These are phyloP conservation scores for Enterospora canceri DNA, from an alignment of 371 early-diverging fungal genomes.

Conservation along the genomic window DNA sequence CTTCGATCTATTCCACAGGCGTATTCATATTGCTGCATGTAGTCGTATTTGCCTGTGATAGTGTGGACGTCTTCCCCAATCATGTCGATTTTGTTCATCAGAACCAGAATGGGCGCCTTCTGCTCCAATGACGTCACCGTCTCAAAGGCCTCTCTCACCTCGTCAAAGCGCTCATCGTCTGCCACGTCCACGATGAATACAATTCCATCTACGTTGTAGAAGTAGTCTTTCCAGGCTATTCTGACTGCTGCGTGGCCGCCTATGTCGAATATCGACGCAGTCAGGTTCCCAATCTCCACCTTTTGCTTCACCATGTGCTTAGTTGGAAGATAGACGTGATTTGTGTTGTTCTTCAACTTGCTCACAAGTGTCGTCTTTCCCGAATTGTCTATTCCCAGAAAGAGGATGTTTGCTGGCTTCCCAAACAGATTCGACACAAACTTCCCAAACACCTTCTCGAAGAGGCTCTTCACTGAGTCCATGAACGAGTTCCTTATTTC, in stretches of 20 bases:
- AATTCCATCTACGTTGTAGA: constrained; percentile 54
- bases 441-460: constrained; percentile 32
- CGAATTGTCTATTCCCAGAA: constrained; percentile 96
- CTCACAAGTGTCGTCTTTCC: constrained; percentile 96
- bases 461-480: constrained; percentile 21
- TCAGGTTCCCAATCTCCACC: constrained; percentile 56
- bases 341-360: constrained; percentile 91
- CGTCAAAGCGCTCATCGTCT: constrained; percentile 47
- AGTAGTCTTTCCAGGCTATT: constrained; percentile 55
- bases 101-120: constrained; percentile 53
- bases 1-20: constrained; percentile 34
- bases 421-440: constrained; percentile 43
- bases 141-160: constrained; percentile 51
- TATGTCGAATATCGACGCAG: constrained; percentile 49
- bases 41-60: constrained; percentile 33
- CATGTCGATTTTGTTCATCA: constrained; percentile 57
- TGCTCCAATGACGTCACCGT: constrained; percentile 41
- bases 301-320: constrained; percentile 61
- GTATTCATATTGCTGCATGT: constrained; percentile 28
- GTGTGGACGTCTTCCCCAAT: constrained; percentile 27
- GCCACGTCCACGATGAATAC: constrained; percentile 56
- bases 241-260: constrained; percentile 56
- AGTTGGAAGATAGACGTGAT: constrained; percentile 85
- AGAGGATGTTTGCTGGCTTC: constrained; percentile 90
- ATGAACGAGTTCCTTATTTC: constrained; percentile 9